A percentile compares a stretch with the other conserved stretches of the same genome.
Evolutionary conservation across 2,329 filamentous ascomycete genomes (phyloP).

Genomic region (Fusarium poae): DNA sequence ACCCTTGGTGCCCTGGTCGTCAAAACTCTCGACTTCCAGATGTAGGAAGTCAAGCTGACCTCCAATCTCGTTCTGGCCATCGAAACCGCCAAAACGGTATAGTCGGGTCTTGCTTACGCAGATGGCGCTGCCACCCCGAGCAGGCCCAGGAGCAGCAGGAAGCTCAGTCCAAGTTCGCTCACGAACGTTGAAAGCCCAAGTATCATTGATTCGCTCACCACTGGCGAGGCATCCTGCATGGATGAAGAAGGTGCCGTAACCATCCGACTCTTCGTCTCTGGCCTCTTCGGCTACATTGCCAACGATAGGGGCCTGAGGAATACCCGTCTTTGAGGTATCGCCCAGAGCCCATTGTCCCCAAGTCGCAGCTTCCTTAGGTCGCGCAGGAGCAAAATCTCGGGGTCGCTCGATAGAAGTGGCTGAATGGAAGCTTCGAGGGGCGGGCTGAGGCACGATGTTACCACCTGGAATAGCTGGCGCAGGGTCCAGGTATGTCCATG

Average conservation of each 20-base stretch:
- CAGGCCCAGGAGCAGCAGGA: conserved; percentile 73
- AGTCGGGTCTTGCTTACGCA: conserved; percentile 73
- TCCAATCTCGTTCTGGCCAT: conserved; percentile 77
- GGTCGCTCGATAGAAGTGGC: conserved; percentile 70
- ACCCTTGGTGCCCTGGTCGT: conserved; percentile 62
- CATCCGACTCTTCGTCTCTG: conserved; percentile 71
- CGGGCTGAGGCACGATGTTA: conserved; percentile 62
- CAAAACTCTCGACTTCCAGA: conserved; percentile 68
- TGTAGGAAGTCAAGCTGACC: conserved; percentile 77
- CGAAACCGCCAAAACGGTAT: conserved; percentile 85
- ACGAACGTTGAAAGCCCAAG: conserved; percentile 82
- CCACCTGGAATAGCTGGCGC: conserved; percentile 59
- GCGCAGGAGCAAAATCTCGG: conserved; percentile 60
- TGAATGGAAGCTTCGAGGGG: conserved; percentile 78
- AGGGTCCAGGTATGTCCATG: conserved; percentile 76
- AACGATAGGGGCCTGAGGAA: conserved; percentile 70
- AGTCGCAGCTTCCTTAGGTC: conserved; percentile 56
- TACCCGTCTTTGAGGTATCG: conserved; percentile 66
- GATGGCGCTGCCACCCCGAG: conserved; percentile 76
- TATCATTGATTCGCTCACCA: conserved; percentile 72
- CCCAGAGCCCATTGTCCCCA: conserved; percentile 70
- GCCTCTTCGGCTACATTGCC: conserved; percentile 69
- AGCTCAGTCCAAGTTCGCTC: conserved; percentile 75
- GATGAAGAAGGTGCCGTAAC: conserved; percentile 77
- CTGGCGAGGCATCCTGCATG: conserved; percentile 79